These are phyloP conservation scores for Macrocystidia cucumis DNA, from an alignment of 1,284 basidiomycete species.

Conservation along the genomic window DNA sequence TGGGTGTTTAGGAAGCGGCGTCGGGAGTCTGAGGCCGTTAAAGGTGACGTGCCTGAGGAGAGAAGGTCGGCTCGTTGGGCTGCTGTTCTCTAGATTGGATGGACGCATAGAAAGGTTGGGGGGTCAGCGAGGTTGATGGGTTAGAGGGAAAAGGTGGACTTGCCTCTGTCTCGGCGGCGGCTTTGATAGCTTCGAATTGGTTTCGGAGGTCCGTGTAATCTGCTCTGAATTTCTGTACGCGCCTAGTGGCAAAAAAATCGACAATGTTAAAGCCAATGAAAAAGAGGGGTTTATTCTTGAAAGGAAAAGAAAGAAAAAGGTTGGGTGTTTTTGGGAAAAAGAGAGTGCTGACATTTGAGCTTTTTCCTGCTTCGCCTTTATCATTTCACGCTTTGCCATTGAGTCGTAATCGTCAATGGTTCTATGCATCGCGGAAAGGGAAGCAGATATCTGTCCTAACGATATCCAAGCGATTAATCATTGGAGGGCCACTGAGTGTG, in stretches of 20 bases:
- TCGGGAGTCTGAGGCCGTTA: slow-evolving; percentile 47
- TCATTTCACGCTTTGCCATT: slow-evolving; percentile 91
- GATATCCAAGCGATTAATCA: slow-evolving; percentile 9
- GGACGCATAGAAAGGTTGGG: slow-evolving; percentile 2
- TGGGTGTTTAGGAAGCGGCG: slow-evolving; percentile 49
- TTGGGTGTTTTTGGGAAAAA: slow-evolving; percentile 1
- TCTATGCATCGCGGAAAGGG: slow-evolving; percentile 84
- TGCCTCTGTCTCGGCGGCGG: slow-evolving; percentile 40
- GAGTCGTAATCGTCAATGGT: slow-evolving; percentile 95
- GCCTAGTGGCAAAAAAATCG: slow-evolving; percentile 34
- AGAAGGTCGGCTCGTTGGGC: slow-evolving; percentile 57
- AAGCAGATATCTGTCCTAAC: slow-evolving; percentile 91
- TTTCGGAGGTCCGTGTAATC: slow-evolving; percentile 67
- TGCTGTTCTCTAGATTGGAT: slow-evolving; percentile 41
- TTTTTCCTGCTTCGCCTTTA: slow-evolving; percentile 92
- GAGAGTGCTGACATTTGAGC: slow-evolving; percentile 70
- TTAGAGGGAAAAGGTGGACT: slow-evolving; percentile 9
- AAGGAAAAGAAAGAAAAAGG: no score
- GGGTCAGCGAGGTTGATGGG: background rate
- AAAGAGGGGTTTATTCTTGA: no score
- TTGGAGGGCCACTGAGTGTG: background rate
- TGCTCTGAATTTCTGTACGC: slow-evolving; percentile 74
- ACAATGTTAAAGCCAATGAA: slow-evolving; percentile 2
- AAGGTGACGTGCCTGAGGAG: slow-evolving; percentile 38
- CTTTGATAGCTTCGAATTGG: slow-evolving; percentile 66